A percentile compares a stretch with the other conserved stretches of the same genome.
Conservation (phyloP, 208 protist genomes). For the Wallacemonas rigidus region DNA sequence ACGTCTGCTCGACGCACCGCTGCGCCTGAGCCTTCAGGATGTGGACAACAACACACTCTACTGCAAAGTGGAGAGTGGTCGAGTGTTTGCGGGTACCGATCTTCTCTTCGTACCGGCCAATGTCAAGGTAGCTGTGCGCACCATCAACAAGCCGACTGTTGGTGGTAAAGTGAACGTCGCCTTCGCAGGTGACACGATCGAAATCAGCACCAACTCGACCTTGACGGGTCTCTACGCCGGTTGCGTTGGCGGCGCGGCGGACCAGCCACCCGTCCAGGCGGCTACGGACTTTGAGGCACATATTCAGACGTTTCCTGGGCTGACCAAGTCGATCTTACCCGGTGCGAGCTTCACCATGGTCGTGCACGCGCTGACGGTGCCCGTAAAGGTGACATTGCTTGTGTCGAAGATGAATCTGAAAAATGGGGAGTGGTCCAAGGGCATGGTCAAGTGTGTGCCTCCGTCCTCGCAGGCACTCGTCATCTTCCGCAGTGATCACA, state of each 20-base stretch:
- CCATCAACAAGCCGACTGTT: slow-evolving; percentile 64
- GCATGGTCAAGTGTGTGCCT: slow-evolving; percentile 88
- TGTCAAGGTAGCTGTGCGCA: slow-evolving; percentile 50
- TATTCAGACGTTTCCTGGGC: slow-evolving; percentile 73
- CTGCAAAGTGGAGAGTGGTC: slow-evolving; percentile 81
- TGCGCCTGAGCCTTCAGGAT: slow-evolving; percentile 81
- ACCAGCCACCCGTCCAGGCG: slow-evolving; percentile 14
- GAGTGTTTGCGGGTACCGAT: slow-evolving; percentile 40
- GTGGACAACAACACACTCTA: slow-evolving; percentile 59
- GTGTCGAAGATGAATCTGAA: slow-evolving; percentile 69
- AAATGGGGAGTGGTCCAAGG: slow-evolving; percentile 70
- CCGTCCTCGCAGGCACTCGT: slow-evolving; percentile 68
- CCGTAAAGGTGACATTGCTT: slow-evolving; percentile 67
- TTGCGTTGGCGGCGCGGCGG: slow-evolving; percentile 55
- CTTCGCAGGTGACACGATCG: slow-evolving; percentile 77
- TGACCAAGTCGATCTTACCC: slow-evolving; percentile 68
- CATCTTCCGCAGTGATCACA: slow-evolving; percentile 51
- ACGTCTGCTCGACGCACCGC: slow-evolving; percentile 56
- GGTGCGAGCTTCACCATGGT: slow-evolving; percentile 71
- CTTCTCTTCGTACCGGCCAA: slow-evolving; percentile 66
- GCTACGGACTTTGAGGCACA: slow-evolving; percentile 82
- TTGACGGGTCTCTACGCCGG: slow-evolving; percentile 66
- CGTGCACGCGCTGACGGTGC: slow-evolving; percentile 67
- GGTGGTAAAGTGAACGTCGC: slow-evolving; percentile 59
- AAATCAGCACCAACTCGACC: slow-evolving; percentile 53